These are phyloP conservation scores for Penicillium odoratum DNA, from an alignment of 495 filamentous ascomycete genomes.

Conservation along the genomic window DNA sequence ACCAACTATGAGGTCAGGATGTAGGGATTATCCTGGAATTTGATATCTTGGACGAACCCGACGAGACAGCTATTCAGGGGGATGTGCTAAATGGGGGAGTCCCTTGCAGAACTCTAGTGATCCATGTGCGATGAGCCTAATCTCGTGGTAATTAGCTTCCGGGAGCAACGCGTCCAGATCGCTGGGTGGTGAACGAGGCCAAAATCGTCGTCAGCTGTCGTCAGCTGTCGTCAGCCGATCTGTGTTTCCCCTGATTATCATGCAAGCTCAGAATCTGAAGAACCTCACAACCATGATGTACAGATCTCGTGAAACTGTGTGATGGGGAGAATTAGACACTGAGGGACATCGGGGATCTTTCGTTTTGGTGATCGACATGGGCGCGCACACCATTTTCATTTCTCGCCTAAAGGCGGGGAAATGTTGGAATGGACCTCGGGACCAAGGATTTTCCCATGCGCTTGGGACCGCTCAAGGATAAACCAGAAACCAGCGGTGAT, in stretches of 20 bases:
- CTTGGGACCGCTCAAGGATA: background rate
- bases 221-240: slow-evolving; percentile 18
- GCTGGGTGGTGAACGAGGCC: slow-evolving; percentile 7
- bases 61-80: slow-evolving; percentile 2
- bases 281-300: background rate
- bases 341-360: background rate
- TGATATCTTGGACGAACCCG: background rate
- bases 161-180: background rate
- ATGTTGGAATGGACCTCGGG: background rate
- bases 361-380: background rate
- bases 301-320: background rate
- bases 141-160: slow-evolving; percentile 5
- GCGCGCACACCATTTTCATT: background rate
- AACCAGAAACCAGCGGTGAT: background rate
- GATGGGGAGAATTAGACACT: background rate
- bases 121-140: slow-evolving; percentile 5
- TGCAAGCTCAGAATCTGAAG: slow-evolving; percentile 1
- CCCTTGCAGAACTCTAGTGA: slow-evolving; percentile 15
- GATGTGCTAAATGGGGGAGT: background rate
- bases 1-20: too few relatives aligned
- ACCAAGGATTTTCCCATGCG: background rate
- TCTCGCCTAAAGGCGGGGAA: background rate
- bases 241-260: slow-evolving; percentile 17
- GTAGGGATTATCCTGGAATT: background rate
- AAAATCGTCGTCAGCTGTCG: slow-evolving; percentile 17